phyloP scores from a whole-genome alignment of 2,329 filamentous ascomycete species.

The Ceratocystis cubensis region DNA sequence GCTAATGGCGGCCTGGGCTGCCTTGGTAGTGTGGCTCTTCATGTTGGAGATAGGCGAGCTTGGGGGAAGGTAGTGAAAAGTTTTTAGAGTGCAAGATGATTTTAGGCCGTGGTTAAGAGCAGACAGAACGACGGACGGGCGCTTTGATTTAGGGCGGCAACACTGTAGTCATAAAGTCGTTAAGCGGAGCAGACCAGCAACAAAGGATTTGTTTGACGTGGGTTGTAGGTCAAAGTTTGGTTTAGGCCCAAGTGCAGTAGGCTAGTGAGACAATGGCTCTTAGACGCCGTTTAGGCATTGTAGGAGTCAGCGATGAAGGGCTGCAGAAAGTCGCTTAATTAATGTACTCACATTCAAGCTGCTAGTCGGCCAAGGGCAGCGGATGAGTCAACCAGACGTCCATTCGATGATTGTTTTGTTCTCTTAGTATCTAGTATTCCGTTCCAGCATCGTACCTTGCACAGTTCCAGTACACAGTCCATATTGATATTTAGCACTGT shows the following conservation, averaged over 20 bases:
- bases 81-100: background rate
- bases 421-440: no score
- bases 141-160: background rate
- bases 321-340: no score
- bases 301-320: no score
- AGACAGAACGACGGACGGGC: background rate
- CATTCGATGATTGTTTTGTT: no score
- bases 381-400: no score
- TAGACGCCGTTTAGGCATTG: no score
- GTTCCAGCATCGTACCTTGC: background rate
- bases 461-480: background rate
- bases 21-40: conserved; percentile 28
- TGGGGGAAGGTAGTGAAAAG: background rate
- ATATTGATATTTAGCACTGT: background rate
- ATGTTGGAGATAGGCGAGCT: conserved; percentile 24
- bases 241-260: background rate
- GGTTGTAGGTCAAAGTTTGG: background rate
- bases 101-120: background rate
- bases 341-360: no score
- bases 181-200: background rate
- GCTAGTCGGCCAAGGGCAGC: no score
- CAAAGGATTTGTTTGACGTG: conserved; percentile 1
- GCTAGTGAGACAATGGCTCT: no score
- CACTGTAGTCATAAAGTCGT: background rate
- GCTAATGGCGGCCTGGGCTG: conserved; percentile 28